These are phyloP conservation scores for Akanthomyces uredinophilus DNA, from an alignment of 2,329 filamentous ascomycete species.

Conservation along the genomic window DNA sequence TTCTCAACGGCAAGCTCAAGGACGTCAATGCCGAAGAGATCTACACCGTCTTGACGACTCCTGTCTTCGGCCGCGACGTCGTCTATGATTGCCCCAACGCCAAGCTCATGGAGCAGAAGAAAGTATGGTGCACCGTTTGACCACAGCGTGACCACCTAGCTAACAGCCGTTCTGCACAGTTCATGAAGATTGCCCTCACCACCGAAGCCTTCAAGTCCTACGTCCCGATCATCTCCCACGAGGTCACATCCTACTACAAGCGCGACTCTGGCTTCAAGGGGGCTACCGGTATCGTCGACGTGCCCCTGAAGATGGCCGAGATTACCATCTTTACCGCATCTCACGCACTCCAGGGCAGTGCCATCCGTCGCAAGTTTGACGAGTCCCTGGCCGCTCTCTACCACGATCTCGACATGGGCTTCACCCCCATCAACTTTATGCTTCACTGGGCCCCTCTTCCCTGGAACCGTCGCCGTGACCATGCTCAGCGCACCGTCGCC, in stretches of 20 bases:
- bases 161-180: conserved; percentile 38
- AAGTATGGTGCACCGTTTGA: conserved; percentile 46
- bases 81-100: conserved; percentile 88
- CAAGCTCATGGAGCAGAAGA: conserved; percentile 95
- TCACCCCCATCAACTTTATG: conserved; percentile 85
- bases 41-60: conserved; percentile 69
- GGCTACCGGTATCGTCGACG: conserved; percentile 62
- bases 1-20: conserved; percentile 84
- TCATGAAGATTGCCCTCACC: conserved; percentile 77
- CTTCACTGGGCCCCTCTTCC: conserved; percentile 83
- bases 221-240: conserved; percentile 70
- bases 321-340: conserved; percentile 89
- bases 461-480: conserved; percentile 78
- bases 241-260: conserved; percentile 70
- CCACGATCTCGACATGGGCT: conserved; percentile 86
- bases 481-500: conserved; percentile 74
- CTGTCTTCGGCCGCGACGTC: conserved; percentile 76
- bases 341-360: conserved; percentile 76
- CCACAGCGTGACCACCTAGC: not conserved
- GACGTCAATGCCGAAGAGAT: conserved; percentile 90
- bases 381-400: conserved; percentile 75
- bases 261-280: conserved; percentile 61
- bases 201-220: conserved; percentile 70
- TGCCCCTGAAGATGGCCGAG: conserved; percentile 72
- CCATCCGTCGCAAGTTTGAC: conserved; percentile 76